Evolutionary conservation across 306 rosid species (phyloP), one percentile per base, ranked within the genome.

Genomic region (Castanea sativa): DNA sequence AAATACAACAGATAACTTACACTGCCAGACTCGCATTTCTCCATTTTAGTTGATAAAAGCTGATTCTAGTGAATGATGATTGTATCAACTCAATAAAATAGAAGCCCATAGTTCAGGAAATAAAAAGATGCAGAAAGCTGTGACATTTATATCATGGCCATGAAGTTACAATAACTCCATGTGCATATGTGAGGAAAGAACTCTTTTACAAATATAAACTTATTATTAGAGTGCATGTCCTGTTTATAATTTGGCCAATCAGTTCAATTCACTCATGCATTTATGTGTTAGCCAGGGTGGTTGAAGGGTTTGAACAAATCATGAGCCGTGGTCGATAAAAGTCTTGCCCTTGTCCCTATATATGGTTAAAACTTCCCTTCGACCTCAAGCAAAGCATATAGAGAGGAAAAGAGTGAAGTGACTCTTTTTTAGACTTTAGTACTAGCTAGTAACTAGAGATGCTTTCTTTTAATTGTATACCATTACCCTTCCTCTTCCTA

Each of bases 361-460:
- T 77, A 56, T 73, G 76, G 81, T 86, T 55, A 60, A 38, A 81
- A 57, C 23, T 52, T 75, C 74, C 60, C 81, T 71, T 80, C 10
- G 21, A 76, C 79, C 64, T 80, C 75, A 83, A 77, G 77, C 25
- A 75, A 78, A 63, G 84, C 51, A 45, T 65, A 63, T 7, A 35
- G 7, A 5, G 30, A 65, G 76, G 81, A 51, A 45, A 71, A 85
- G 79, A 82, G 73, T 25, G 43, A 75, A 63, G 27, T n/a, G n/a
- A 15, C 29, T 45, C 43, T 19, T 49, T 9, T 75, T 8, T 32
- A 61, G 60, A 57, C 57, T 45, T n/a, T 18, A 52, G 32, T 5
- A 14, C 55, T 69, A 19, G 53, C 53, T 12, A 49, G 16, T 49
- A 49, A 13, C 53, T 3, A 49, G 53, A 73, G 80, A 81, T 45